Evolutionary conservation across 1,139 yeast genomes (phyloP), one percentile per base, ranked within the genome.

Genomic region (Scheffersomyces stambukii): DNA sequence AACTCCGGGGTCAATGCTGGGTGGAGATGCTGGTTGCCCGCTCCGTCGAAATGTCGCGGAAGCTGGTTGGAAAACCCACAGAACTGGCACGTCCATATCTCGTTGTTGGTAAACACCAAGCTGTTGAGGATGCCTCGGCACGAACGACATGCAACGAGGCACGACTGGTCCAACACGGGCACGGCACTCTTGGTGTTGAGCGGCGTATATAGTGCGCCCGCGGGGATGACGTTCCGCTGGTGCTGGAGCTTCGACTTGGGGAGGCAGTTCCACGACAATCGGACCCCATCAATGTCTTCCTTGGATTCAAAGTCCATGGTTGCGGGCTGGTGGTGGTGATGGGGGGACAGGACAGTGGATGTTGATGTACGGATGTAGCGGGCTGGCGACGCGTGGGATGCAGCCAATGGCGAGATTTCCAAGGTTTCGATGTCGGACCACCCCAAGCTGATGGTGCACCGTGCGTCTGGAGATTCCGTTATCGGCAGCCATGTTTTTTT

Each of bases 221-320:
- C 50, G 1, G 89, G 89, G 6, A 80, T 66, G 2, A 75, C 68
- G 29, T 76, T 67, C 27, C 81, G 54, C 16, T 72, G 64, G 31
- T 78, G 77, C 34, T 78, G 82, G 25, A 72, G 62, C 42, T 70
- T 70, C 8, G 81, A 67, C 21, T 75, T 60, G 9, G 91, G 88
- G 31, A 91, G 68, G 28, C 77, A 75, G 55, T 85, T 89, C 96
- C 97, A 91, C 14, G 96, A 75, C 54, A 84, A 75, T 43, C 97
- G 77, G 28, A 88, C 78, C 32, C 97, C 98, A 52, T 89, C 94
- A 35, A 61, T 57, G 52, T 91, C 97, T 58, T 91, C 98, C 46
- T 76, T 73, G 25, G 75, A 74, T 56, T 89, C 97, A 56, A 88
- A 86, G 23, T 40, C 44, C 43, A 38, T 41, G 14, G n/a, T 29